Evolutionary conservation across 305 asterid genomes (phyloP), one percentile per base, ranked within the genome.

Genomic region (Andrographis paniculata): DNA sequence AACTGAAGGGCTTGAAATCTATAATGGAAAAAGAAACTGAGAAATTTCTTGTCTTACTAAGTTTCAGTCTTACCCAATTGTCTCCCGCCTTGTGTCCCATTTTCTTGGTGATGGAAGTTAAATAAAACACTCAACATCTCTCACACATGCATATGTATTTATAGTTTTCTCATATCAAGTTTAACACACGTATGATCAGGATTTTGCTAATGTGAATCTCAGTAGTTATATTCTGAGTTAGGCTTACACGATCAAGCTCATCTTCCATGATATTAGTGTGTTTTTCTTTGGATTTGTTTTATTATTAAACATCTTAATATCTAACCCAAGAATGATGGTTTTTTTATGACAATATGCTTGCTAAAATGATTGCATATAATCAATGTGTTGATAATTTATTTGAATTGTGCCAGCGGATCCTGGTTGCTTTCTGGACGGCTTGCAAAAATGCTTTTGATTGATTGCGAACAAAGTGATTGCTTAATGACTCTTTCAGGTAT

Each of bases 391-490:
- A 58, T 58, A 31, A 52, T 42, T 35, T 56, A 60, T 39, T 6
- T 60, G 50, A 17, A 45, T 61, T 67, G 46, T 62, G 42, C 45
- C 78, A 81, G 97, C 53, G 93, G 82, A 45, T 73, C 95, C 15
- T 87, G 99, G 92, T 62, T 87, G 80, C 94, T 92, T 70, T 84
- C 99, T 60, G 97, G 88, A 55, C 77, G 93, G 66, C 93, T 92
- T 53, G 82, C 87, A 24, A 92, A 81, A 78, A 77, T 92, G 93
- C 91, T 92, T 70, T 68, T 72, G 80, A 77, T 81, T 46, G 99
- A 92, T 73, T 81, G 95, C 59, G 99, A 87, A 70, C 91, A 74
- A 68, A 76, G 75, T 68, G 93, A 84, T 61, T 84, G 94, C 78
- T 74, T 79, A 20, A 69, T 87, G 86, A 87, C 87, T 42, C 83